Evolutionary conservation across 768 basidiomycete species (phyloP).

Genomic region (Boletus rubropictus): DNA sequence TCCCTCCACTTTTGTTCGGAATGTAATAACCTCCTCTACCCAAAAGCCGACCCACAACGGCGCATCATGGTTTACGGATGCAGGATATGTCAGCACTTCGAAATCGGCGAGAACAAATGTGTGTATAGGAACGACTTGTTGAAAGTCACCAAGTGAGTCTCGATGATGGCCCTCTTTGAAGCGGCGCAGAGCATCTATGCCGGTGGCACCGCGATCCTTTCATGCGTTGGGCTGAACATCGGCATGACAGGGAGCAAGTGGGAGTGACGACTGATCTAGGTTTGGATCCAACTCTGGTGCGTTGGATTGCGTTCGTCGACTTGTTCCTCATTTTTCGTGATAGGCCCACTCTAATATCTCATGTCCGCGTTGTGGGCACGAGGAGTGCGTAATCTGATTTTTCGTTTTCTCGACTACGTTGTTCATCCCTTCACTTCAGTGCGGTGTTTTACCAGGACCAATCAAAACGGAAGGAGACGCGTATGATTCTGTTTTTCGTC

Average conservation of each 20-base stretch:
- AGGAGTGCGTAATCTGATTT: conserved; percentile 56
- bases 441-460: conserved; percentile 96
- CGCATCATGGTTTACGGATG: conserved; percentile 87
- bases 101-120: conserved; percentile 79
- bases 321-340: neutral
- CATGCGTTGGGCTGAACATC: conserved; percentile 1
- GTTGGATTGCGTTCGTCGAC: conserved; percentile 12
- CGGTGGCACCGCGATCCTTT: conserved; percentile 12
- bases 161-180: neutral
- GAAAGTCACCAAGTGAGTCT: conserved; percentile 80
- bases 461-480: conserved; percentile 91
- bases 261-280: conserved; percentile 88
- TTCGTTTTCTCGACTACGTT: neutral
- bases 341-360: conserved; percentile 80
- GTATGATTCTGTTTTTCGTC: conserved; percentile 91
- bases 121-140: conserved; percentile 92
- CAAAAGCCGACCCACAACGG: conserved; percentile 82
- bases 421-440: conserved; percentile 38
- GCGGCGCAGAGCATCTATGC: neutral
- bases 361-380: conserved; percentile 77
- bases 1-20: conserved; percentile 89
- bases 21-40: conserved; percentile 93
- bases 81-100: conserved; percentile 83
- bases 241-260: conserved; percentile 70
- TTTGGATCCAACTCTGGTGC: conserved; percentile 81